Evolutionary conservation across 805 yeast genomes (phyloP).

Genomic region (Candida fluviatilis): DNA sequence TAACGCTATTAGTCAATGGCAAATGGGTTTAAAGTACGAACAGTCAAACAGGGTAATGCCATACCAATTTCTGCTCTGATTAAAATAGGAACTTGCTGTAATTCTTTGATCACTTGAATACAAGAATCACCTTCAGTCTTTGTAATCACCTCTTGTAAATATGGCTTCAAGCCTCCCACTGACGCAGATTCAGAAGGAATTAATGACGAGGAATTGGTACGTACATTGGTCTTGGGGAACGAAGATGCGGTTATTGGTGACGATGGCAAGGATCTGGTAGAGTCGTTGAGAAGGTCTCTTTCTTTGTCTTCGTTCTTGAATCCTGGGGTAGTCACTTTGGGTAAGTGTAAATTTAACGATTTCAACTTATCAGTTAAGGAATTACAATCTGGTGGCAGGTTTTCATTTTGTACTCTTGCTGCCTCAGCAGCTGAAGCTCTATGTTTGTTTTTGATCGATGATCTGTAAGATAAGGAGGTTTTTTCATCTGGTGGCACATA

Average conservation of each 20-base stretch:
- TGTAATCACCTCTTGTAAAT: constrained; percentile 52
- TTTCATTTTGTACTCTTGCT: constrained; percentile 51
- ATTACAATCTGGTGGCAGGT: constrained; percentile 29
- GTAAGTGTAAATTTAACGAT: constrained; percentile 48
- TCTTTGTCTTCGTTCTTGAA: constrained; percentile 7
- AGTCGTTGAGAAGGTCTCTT: neutral
- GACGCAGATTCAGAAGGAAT: constrained; percentile 10
- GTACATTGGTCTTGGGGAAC: constrained; percentile 15
- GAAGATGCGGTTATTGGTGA: constrained; percentile 17
- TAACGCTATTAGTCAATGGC: constrained; percentile 11
- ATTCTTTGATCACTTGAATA: constrained; percentile 79
- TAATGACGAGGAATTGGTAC: constrained; percentile 19
- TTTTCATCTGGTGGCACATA: constrained; percentile 88
- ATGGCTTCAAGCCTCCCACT: constrained; percentile 44
- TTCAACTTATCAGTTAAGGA: constrained; percentile 46
- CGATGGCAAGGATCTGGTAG: constrained; percentile 23
- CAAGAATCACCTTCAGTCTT: constrained; percentile 56
- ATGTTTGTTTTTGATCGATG: constrained; percentile 72
- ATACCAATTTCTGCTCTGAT: constrained; percentile 90
- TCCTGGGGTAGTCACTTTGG: constrained; percentile 27
- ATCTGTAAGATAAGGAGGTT: constrained; percentile 69
- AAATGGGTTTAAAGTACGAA: constrained; percentile 88
- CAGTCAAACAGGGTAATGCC: constrained; percentile 94
- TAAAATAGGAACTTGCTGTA: constrained; percentile 76
- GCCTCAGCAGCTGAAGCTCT: constrained; percentile 70